Evolutionary conservation across 306 rosid species (phyloP), one percentile per base, ranked within the genome.

Genomic region (Dryas drummondii): DNA sequence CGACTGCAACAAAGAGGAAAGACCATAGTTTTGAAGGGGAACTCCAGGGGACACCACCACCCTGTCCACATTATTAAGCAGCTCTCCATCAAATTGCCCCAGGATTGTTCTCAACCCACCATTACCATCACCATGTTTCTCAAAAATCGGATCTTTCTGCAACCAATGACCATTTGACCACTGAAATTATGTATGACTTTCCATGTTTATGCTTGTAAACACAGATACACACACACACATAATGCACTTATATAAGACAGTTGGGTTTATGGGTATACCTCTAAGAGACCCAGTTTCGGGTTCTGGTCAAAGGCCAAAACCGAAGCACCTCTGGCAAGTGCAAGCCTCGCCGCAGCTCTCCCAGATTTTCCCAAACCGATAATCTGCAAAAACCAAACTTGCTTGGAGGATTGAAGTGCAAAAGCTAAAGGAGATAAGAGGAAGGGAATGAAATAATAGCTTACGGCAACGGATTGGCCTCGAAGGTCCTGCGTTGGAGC

Each of bases 31-130:
- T 47, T 52, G 69, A 2, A 40, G 56, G 10, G 76, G 67, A 63
- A 80, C 80, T 55, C 80, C 80, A 1, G 84, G 84, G 63, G 84
- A 80, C 49, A 80, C 80, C 68, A 80, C 80, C 73, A 80, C 84
- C 67, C 79, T 55, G 26, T 80, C 80, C 10, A 32, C 80, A 63
- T 73, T 17, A 50, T 62, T 14, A 22, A 80, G 76, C 27, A 70
- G 54, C 69, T 64, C 54, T 15, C 22, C 61, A 40, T 80, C 80
- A 55, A 47, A 70, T 45, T 70, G 9, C 40, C 84, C 84, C 51
- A 80, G 49, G 19, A 80, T 64, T 62, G 84, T 80, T 45, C 73
- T 80, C 77, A 75, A 70, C 19, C 9, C n/a, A 54, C 77, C 82
- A 55, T 56, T 61, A 37, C 22, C n/a, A 37, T 68, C 61, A 72